These are phyloP conservation scores for Epichloe glyceriae DNA, from an alignment of 2,329 filamentous ascomycete species.

Conservation along the genomic window DNA sequence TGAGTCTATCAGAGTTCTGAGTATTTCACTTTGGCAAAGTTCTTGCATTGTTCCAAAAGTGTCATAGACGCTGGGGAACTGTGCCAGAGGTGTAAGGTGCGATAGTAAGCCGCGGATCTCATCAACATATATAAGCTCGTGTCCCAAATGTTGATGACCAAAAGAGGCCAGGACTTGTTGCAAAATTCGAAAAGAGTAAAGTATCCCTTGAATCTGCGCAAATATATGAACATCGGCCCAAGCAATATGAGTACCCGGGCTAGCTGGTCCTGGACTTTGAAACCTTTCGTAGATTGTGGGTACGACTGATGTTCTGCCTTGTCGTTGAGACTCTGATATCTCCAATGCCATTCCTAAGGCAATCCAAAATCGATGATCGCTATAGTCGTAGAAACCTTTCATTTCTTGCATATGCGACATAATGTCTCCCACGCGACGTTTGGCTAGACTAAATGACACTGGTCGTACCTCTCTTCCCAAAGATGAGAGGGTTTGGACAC, in stretches of 20 bases:
- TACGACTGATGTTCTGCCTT: constrained; percentile 8
- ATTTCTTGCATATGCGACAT: constrained; percentile 1
- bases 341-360: constrained; percentile 14
- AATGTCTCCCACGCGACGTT: constrained; percentile 10
- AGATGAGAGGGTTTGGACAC: constrained; percentile 18
- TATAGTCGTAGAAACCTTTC: constrained; percentile 7
- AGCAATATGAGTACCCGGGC: constrained; percentile 7
- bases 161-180: constrained; percentile 19
- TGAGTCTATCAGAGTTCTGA: neutral
- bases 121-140: neutral
- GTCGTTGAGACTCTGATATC: constrained; percentile 15
- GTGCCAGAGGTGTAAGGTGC: constrained; percentile 13
- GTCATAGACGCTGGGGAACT: constrained; percentile 9
- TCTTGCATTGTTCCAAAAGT: constrained; percentile 3
- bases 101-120: constrained; percentile 11
- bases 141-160: neutral
- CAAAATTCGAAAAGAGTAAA: constrained; percentile 48
- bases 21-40: neutral
- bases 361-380: constrained; percentile 10
- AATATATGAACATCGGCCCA: constrained; percentile 51
- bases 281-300: neutral
- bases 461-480: constrained; percentile 15
- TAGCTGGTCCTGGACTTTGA: neutral
- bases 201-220: constrained; percentile 45
- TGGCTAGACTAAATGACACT: constrained; percentile 3